Evolutionary conservation across 1,139 yeast species (phyloP), one percentile per base, ranked within the genome.

Genomic region (Blastobotrys elegans): DNA sequence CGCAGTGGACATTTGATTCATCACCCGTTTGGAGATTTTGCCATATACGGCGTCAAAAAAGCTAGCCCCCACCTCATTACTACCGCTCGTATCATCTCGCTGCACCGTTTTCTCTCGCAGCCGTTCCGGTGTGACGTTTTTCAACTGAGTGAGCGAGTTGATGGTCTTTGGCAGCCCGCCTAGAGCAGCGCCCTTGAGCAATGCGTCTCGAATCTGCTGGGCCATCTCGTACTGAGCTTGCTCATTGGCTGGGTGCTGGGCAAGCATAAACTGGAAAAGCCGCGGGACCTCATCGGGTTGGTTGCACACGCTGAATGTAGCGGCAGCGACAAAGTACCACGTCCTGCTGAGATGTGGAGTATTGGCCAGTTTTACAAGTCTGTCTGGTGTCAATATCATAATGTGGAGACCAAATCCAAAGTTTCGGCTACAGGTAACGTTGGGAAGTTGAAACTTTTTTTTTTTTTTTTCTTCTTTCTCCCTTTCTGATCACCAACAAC

Each of bases 141-240:
- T 81, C 51, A 88, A 70, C 35, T 74, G 71, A 66, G 79, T 82
- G 59, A 89, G 68, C 1, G 95, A 78, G 63, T 89, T 89, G 63
- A 89, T 89, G 1, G 90, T 77, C 56, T 82, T 83, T 1, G 97
- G 97, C 21, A 89, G 72, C 0, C 97, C 97, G 14, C 82, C 79
- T 43, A 89, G 69, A 0, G 95, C 95, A 1, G 84, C 75, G 7
- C 87, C 74, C 62, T 89, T 89, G 60, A 89, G 68, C 5, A 89
- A 68, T 10, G 89, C 82, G 60, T 89, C 97, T 50, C 95, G 70
- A 50, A 84, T 70, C 58, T 83, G 77, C 39, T 74, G 70, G 0
- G 90, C 80, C 8, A 82, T 64, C 32, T 44, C 43, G 20, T 48
- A 53, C 37, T 60, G 65, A 11, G 50, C 48, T 18, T 53, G 50